Base-by-base conservation (phyloP, 1,139 yeast species). In the Yamadazyma oceani region DNA sequence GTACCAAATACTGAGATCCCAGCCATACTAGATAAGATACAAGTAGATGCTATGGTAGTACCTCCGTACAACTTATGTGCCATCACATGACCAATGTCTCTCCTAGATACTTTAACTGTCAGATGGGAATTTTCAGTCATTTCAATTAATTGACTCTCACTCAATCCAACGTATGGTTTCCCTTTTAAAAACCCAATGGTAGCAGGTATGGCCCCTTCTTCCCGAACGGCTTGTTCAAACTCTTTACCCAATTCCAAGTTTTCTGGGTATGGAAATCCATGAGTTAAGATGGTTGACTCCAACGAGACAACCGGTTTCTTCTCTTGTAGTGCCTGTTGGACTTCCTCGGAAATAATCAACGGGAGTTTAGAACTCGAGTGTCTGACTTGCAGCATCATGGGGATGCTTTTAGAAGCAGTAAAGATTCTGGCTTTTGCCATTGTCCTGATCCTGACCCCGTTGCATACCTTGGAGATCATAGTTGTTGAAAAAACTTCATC, bases 1-100 rank as follows among this genome's bases (percentile, higher is more conserved):
- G 96, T 89, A 1, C 95, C 95, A 69, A 88, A 89, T 15, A 89
- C 89, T 47, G 77, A 74, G 49, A 88, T 85, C 0, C 95, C 94
- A 0, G 90, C 90, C 53, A 64, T 54, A 38, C 81, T 71, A 0
- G 96, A 82, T 12, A 89, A 60, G 12, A 88, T 84, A 95, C 88
- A 86, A 0, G 96, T 88, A 36, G 86, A 83, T 1, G 96, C 88
- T 44, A 88, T 86, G 0, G 97, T 88, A 2, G 97, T 89, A 2
- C 96, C 96, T 4, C 97, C 97, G 38, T 76, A 69, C 23, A 79
- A 58, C 31, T 66, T 63, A 30, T 70, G 65, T 17, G 90, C 78
- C 78, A 87, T 78, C 2, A 84, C 80, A 49, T 75, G 73, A 0
- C 95, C 87, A 30, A 88, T 77, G 58, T 88, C 97, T 38, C 97